A percentile compares a stretch with the other conserved stretches of the same genome.
Conservation (phyloP, 2,329 filamentous ascomycete genomes). For the Cytospora piceae region DNA sequence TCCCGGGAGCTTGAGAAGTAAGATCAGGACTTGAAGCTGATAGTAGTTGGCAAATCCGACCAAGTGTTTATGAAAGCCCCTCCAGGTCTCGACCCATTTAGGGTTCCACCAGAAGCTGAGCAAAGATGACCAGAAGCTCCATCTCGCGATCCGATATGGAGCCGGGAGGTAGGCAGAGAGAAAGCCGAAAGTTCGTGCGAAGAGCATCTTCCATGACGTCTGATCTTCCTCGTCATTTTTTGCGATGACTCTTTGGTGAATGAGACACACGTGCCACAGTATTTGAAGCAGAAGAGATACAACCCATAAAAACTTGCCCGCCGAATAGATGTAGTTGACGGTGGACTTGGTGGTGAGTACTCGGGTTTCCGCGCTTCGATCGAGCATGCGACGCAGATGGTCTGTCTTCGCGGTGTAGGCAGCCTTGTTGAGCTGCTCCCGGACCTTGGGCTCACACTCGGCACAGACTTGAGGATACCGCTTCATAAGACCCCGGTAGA, state of each 20-base stretch:
- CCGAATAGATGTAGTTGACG: slow-evolving; percentile 48
- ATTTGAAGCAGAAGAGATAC: slow-evolving; percentile 51
- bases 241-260: slow-evolving; percentile 36
- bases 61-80: slow-evolving; percentile 64
- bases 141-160: slow-evolving; percentile 47
- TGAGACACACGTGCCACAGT: slow-evolving; percentile 52
- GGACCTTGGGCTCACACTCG: slow-evolving; percentile 75
- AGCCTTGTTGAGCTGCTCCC: slow-evolving; percentile 68
- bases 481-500: slow-evolving; percentile 73
- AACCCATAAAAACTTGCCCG: slow-evolving; percentile 54
- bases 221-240: slow-evolving; percentile 29
- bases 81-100: slow-evolving; percentile 60
- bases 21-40: slow-evolving; percentile 62
- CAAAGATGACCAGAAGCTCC: slow-evolving; percentile 53
- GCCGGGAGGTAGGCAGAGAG: slow-evolving; percentile 47
- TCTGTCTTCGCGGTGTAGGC: slow-evolving; percentile 86
- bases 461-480: slow-evolving; percentile 89
- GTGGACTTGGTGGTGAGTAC: slow-evolving; percentile 44
- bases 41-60: slow-evolving; percentile 68
- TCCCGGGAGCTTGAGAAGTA: slow-evolving; percentile 55
- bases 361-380: slow-evolving; percentile 58
- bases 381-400: slow-evolving; percentile 74
- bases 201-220: slow-evolving; percentile 30
- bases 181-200: slow-evolving; percentile 15
- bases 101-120: slow-evolving; percentile 71